Base-by-base conservation (phyloP, 129 eudicot genomes). In the Artemisia argyi region DNA sequence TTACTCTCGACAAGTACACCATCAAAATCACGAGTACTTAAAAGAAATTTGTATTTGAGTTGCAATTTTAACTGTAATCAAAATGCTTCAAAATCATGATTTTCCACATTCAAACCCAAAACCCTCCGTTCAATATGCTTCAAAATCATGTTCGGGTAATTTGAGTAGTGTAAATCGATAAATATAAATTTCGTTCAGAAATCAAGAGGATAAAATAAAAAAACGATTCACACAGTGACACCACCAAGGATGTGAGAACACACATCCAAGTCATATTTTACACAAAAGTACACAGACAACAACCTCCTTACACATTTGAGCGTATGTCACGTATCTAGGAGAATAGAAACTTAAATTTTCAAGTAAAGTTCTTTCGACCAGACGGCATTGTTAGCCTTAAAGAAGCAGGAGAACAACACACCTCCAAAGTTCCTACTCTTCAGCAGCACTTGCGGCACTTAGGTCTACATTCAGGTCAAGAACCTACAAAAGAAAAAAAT, bases 401-500 rank as follows among this genome's bases (percentile, higher is more conserved):
- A 68, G 30, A 77, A 16, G 70, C 46, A 24, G 60, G 44, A 6
- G 63, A 63, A 61, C 75, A 68, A 14, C 70, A 67, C 24, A 49
- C 65, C 57, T 24, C 59, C 57, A 5, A 48, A 22, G 66, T 49
- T 52, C 76, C 73, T 92, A 92, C 81, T 92, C 98, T 80, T 92
- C 98, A 54, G 98, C 98, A 22, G 95, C 98, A 81, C 96, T 93
- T 26, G 98, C 98, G 72, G 96, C 92, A 84, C 92, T 89, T 55
- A 92, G 73, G 75, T 92, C 98, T 65, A 92, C 98, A 53, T 87
- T 89, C 57, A 92, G 89, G 67, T 93, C 96, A 70, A 93, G 88
- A 78, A 75, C 89, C 98, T 93, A 84, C 79, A 76, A 15, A 9
- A 20, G 30, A 32, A 66, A 47, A 13, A 47, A 9, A 19, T 15